Evolutionary conservation across 2,329 filamentous ascomycete genomes (phyloP).

Genomic region (Pezicula carpinea): DNA sequence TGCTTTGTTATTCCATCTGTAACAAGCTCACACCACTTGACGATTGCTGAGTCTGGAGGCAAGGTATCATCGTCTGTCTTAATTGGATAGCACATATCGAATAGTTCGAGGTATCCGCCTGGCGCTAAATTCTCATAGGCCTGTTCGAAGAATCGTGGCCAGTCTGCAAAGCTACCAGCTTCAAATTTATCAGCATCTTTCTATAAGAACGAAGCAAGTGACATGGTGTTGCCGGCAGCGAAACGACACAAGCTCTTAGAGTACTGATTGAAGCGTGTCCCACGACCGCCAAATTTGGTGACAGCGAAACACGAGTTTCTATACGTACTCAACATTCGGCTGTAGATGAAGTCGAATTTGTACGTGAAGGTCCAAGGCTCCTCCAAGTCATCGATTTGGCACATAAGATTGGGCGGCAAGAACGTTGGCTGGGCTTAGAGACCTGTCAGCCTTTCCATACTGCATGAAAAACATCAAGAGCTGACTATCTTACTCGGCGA

Average conservation of each 20-base stretch:
- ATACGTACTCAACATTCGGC: not conserved
- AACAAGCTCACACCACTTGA: not conserved
- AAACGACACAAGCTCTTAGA: no score
- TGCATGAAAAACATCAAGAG: not conserved
- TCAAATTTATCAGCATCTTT: no score
- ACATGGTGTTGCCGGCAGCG: no score
- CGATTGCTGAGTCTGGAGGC: not conserved
- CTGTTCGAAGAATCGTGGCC: no score
- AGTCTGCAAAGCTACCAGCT: no score
- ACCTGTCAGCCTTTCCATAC: not conserved
- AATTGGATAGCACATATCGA: constrained; percentile 33
- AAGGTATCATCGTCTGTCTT: constrained; percentile 34
- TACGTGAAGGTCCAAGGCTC: constrained; percentile 15
- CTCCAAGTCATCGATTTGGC: constrained; percentile 55
- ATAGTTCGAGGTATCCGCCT: constrained; percentile 41
- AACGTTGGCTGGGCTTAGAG: not conserved
- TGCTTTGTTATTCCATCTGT: no score
- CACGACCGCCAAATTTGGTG: no score
- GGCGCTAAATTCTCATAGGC: constrained; percentile 29
- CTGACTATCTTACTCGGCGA: constrained; percentile 31
- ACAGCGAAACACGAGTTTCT: no score
- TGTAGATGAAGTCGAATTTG: constrained; percentile 23
- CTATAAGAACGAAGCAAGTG: no score
- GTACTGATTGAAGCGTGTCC: no score
- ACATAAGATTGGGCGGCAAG: not conserved